These are phyloP conservation scores for Tetrastigma voinierianum DNA, from an alignment of 164 flowering plant species.

Conservation along the genomic window DNA sequence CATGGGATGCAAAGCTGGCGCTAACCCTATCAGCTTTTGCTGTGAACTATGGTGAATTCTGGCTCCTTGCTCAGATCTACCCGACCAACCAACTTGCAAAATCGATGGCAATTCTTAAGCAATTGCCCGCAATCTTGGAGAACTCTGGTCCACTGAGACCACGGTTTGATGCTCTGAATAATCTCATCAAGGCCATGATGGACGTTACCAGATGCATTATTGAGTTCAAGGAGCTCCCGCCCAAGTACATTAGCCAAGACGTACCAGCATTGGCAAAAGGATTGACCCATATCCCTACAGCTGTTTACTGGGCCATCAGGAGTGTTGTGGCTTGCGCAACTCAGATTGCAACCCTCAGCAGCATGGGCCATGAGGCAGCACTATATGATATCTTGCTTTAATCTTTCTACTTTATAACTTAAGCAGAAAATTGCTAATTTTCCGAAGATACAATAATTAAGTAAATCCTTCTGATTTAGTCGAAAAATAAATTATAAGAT, in stretches of 20 bases:
- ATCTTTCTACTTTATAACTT: no score
- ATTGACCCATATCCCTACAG: constrained; percentile 14
- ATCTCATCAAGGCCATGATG: constrained; percentile 27
- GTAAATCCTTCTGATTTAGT: no score
- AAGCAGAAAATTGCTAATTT: no score
- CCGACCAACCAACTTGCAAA: constrained; percentile 41
- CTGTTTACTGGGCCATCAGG: constrained; percentile 22
- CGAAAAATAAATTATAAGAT: no score
- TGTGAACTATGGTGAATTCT: constrained; percentile 47
- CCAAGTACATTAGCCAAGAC: constrained; percentile 29
- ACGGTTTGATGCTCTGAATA: constrained; percentile 29
- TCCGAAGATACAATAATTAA: no score
- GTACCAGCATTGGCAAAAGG: constrained; percentile 26
- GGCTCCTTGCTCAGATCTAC: constrained; percentile 42
- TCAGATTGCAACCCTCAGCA: constrained; percentile 15
- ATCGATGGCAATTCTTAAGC: constrained; percentile 43
- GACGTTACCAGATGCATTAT: constrained; percentile 37
- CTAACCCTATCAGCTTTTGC: constrained; percentile 46
- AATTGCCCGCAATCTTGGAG: constrained; percentile 15
- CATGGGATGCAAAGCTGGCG: constrained; percentile 58
- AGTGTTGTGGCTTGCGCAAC: constrained; percentile 15
- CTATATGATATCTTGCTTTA: neutral
- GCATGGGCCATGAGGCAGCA: constrained; percentile 18
- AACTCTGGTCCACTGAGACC: constrained; percentile 13
- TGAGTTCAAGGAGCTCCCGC: constrained; percentile 33